Conservation (phyloP, 2,329 filamentous ascomycete genomes). For the Fusarium coffeatum region DNA sequence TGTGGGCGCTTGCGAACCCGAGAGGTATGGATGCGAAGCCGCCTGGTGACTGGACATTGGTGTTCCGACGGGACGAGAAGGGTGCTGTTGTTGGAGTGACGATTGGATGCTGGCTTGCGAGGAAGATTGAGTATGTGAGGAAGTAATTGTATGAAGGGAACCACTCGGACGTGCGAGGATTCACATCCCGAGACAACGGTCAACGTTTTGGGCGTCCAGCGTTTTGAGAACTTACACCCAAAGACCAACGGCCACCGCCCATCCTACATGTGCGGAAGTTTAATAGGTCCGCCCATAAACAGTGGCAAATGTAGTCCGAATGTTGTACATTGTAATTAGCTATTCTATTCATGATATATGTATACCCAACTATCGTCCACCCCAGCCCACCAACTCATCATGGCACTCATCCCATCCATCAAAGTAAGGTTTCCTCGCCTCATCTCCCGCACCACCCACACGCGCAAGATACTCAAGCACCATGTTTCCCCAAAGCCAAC, state of each 20-base stretch:
- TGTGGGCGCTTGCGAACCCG: conserved; percentile 27
- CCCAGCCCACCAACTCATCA: conserved; percentile 25
- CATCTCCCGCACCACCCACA: conserved; percentile 15
- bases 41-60: conserved; percentile 32
- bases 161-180: background rate
- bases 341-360: conserved; percentile 8
- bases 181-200: background rate
- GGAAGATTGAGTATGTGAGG: conserved; percentile 24
- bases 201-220: background rate
- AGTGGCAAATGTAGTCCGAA: background rate
- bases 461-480: conserved; percentile 38
- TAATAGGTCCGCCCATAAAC: too few species aligned
- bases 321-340: background rate
- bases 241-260: accelerated
- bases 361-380: conserved; percentile 22
- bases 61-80: conserved; percentile 8
- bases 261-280: background rate
- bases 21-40: conserved; percentile 37
- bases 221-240: too few species aligned
- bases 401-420: conserved; percentile 37
- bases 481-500: conserved; percentile 41
- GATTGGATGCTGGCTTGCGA: conserved; percentile 28
- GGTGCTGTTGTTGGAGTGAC: conserved; percentile 2
- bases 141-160: background rate
- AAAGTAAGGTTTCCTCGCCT: conserved; percentile 32